Conservation (phyloP, 352 stramenopile genomes). For the Halophytophthora batemanensis region DNA sequence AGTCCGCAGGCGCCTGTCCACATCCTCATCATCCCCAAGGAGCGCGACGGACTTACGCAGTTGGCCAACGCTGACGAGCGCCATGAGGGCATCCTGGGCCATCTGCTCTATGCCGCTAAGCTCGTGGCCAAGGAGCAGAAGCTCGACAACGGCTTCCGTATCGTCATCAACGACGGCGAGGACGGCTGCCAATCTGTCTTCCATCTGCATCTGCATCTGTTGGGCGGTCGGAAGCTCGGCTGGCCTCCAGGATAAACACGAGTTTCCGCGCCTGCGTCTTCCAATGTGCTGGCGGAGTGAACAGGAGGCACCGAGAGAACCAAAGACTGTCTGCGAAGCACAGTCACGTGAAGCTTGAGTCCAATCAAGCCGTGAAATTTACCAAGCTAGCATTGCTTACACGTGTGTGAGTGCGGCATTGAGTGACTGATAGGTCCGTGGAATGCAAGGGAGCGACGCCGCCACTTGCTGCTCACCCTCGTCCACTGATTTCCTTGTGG, state of each 20-base stretch:
- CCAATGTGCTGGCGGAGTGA: no score
- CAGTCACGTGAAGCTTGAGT: not conserved
- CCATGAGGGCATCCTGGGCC: constrained; percentile 93
- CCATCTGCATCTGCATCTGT: constrained; percentile 94
- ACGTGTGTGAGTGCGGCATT: not conserved
- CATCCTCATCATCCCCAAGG: constrained; percentile 97
- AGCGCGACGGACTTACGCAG: constrained; percentile 90
- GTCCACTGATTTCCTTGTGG: constrained; percentile 67
- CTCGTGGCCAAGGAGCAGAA: constrained; percentile 91
- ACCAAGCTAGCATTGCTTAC: not conserved
- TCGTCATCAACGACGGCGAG: constrained; percentile 97
- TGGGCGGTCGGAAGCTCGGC: constrained; percentile 91
- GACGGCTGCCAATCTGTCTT: constrained; percentile 91
- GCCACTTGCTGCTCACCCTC: constrained; percentile 14
- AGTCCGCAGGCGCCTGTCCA: constrained; percentile 95
- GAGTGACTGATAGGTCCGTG: not conserved
- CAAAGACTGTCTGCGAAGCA: not conserved
- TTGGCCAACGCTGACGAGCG: constrained; percentile 88
- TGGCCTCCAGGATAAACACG: constrained; percentile 89
- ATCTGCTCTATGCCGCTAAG: constrained; percentile 92
- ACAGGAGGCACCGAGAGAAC: not conserved
- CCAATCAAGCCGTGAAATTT: no score
- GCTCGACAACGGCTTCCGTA: constrained; percentile 91
- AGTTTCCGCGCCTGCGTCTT: no score
- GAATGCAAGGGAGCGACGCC: not conserved